Base-by-base conservation (phyloP, 805 yeast species). In the Brettanomyces anomalus region DNA sequence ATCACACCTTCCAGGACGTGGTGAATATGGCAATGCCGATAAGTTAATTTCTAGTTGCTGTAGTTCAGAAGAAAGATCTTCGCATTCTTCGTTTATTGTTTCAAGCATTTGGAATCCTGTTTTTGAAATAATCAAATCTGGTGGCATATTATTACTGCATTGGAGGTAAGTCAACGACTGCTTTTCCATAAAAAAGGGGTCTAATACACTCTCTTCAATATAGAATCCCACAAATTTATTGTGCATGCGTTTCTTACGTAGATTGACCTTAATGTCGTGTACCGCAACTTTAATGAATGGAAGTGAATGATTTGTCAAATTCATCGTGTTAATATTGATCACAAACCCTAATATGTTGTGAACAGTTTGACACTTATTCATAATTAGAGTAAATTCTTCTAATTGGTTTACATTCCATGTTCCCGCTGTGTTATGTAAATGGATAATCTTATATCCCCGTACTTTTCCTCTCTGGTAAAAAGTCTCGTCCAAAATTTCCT, bases 261-360 rank as follows among this genome's bases (percentile, higher is more conserved):
- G 77, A 64, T 90, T 85, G 24, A 68, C 59, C 66, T 86, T 88
- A 52, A 75, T 70, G 62, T 89, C 97, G 61, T 96, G 78, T 44
- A 88, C 72, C 7, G 95, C 93, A 7, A 96, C 94, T 70, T 88
- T 89, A 42, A 87, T 89, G 61, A 77, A 86, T 4, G 96, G 71
- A 41, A 66, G 66, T 55, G 81, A 84, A 62, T 81, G 81, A 7
- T 94, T 68, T 41, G 62, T 62, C 54, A 80, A 81, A 65, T 81
- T 84, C 41, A 84, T 75, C 37, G 84, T 93, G 68, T 86, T 94
- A 61, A 85, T 85, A 37, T 95, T 95, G 20, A 95, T 95, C 61
- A 86, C 85, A 71, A 82, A 86, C 1, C 96, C 97, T 51, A 89
- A 68, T n/a, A 85, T 72, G 63, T 85, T 86, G 30, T 77, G 57